These are phyloP conservation scores for Sporothrix pallida DNA, from an alignment of 2,329 filamentous ascomycete species.

Conservation along the genomic window DNA sequence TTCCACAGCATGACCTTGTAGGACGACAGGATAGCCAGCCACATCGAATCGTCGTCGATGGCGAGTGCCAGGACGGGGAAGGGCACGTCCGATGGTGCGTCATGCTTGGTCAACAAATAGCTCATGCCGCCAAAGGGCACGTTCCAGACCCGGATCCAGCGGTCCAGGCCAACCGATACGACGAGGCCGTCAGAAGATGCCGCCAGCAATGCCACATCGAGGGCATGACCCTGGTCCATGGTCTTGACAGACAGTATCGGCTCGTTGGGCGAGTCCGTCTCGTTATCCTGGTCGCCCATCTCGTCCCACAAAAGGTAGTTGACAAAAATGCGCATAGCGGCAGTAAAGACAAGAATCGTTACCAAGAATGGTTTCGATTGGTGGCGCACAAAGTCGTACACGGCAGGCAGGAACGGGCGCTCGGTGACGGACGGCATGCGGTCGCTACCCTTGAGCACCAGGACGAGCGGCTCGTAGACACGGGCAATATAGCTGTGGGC, in stretches of 20 bases:
- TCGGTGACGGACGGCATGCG: constrained; percentile 61
- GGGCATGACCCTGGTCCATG: constrained; percentile 65
- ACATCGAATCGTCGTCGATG: constrained; percentile 67
- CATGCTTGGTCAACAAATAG: constrained; percentile 52
- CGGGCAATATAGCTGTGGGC: constrained; percentile 74
- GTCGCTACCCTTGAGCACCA: constrained; percentile 72
- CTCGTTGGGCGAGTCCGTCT: constrained; percentile 44
- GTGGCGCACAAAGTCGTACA: constrained; percentile 71
- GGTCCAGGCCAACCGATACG: constrained; percentile 73
- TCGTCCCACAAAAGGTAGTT: constrained; percentile 66
- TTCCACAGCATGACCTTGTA: constrained; percentile 68
- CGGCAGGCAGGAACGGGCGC: constrained; percentile 59
- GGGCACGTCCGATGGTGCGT: constrained; percentile 44
- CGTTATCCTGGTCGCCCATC: constrained; percentile 52
- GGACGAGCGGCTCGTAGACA: constrained; percentile 75
- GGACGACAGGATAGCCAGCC: constrained; percentile 69
- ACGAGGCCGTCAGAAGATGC: constrained; percentile 68
- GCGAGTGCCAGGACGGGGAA: constrained; percentile 68
- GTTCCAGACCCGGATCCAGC: constrained; percentile 70
- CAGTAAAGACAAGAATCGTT: constrained; percentile 66
- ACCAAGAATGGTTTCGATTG: constrained; percentile 65
- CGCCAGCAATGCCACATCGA: constrained; percentile 71
- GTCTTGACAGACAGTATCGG: constrained; percentile 65
- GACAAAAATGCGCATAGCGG: constrained; percentile 71
- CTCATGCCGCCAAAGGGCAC: constrained; percentile 52